Evolutionary conservation across 148 eudicot species (phyloP).

Genomic region (Salicornia ramosissima): DNA sequence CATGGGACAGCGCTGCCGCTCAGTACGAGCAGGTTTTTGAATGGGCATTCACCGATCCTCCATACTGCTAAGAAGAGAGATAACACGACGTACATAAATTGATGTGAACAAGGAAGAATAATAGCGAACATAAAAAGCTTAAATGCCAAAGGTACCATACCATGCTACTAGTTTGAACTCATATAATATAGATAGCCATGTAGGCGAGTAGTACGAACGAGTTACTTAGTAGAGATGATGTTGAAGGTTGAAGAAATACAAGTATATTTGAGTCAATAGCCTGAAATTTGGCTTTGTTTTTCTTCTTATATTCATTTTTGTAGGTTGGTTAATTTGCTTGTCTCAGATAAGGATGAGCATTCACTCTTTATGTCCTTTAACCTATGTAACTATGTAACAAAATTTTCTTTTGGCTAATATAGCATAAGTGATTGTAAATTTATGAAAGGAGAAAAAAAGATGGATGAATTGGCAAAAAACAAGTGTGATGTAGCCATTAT

Average conservation of each 20-base stretch:
- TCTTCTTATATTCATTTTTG: conserved; percentile 11
- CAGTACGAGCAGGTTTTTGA: conserved; percentile 80
- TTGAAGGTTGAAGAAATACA: not conserved
- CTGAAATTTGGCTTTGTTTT: not conserved
- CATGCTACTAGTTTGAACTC: not conserved
- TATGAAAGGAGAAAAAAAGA: too few species aligned
- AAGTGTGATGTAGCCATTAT: too few species aligned
- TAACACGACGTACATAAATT: not conserved
- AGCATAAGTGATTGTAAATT: too few species aligned
- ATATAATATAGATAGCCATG: too few species aligned
- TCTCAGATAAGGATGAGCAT: not conserved
- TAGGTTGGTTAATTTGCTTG: conserved; percentile 6
- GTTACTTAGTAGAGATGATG: not conserved
- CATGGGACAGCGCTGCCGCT: conserved; percentile 94
- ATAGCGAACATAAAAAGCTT: not conserved
- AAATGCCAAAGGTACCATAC: not conserved
- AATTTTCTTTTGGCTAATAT: not conserved
- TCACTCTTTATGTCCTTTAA: not conserved
- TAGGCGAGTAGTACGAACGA: not conserved
- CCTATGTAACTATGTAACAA: conserved; percentile 10
- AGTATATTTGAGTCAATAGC: not conserved
- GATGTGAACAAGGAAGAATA: not conserved
- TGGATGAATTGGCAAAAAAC: too few species aligned
- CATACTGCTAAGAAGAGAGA: conserved; percentile 38
- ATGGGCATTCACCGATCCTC: conserved; percentile 84